Base-by-base conservation (phyloP, 768 basidiomycete genomes). In the Tremella yokohamensis region DNA sequence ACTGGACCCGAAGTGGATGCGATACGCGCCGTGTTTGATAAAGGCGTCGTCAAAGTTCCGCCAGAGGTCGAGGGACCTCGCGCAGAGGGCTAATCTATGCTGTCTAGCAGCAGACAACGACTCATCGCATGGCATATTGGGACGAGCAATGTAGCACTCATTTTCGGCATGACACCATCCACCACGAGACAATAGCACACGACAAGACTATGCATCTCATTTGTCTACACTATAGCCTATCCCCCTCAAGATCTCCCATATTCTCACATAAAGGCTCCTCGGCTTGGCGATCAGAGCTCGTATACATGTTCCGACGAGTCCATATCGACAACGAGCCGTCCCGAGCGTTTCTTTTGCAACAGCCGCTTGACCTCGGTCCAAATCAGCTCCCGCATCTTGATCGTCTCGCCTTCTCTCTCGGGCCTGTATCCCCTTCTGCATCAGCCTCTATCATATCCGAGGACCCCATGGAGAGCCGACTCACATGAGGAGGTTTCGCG, bases 291-390 rank as follows among this genome's bases (percentile, higher is more conserved):
- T 58, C 51, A 53, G 8, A 51, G 11, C 45, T 51, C 57, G 42
- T 45, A 45, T 8, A 45, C 42, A 56, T 68, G 60, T 16, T 64
- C 64, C 12, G 56, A 42, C 15, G 63, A 54, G 40, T 66, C 61
- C 24, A 62, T 48, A 22, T 62, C 62, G 9, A 73, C 65, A 4
- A 69, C 57, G 40, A 73, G 50, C 38, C 57, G 52, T 18, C 72
- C 72, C n/a, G 58, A 39, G 25, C 60, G 44, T 44, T 73, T 73
- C 61, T 66, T 65, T 6, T 62, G 55, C 49, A 65, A 53, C 25
- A 73, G 47, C 9, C 65, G 40, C 40, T 69, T 73, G 0, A 70
- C 62, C 64, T 77, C 76, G n/a, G 56, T 54, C 75, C 75, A 77
- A n/a, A 76, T 58, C 6, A 66, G 59, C 54, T 77, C 72, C 49